Evolutionary conservation across 345 rosid species (phyloP), one percentile per base, ranked within the genome.

Genomic region (Cardiospermum halicacabum): DNA sequence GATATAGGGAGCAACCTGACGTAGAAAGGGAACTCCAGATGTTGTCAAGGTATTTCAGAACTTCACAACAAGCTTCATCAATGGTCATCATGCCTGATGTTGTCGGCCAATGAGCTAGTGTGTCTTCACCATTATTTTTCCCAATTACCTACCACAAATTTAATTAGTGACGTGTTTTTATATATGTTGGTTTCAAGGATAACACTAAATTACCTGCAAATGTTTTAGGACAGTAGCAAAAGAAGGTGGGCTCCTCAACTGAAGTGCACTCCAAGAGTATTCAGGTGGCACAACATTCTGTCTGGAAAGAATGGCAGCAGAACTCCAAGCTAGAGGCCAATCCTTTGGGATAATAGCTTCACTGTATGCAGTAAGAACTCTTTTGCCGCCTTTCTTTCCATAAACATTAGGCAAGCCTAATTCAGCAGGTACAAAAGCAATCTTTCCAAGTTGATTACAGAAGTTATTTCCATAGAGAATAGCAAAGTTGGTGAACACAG

Each of bases 311-410:
- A 87, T 87, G 60, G 98, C 96, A 74, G 83, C 77, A 61, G 79
- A 82, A 67, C 92, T 92, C 98, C 98, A 92, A 70, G 91, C 90
- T 64, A 92, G 80, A 76, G 98, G 96, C 96, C 98, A 92, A 75
- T 92, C 95, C 68, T 84, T 83, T 59, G 77, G 74, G 56, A 92
- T 67, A 72, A 92, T 78, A 56, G 88, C 95, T 72, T 89, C 84
- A 66, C 78, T 81, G 63, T 87, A 92, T 58, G 96, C 78, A 62
- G 96, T 76, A 72, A 92, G 95, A 69, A 87, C 86, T 79, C 89
- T 85, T 78, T 75, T 92, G 73, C 84, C 82, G 74, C 83, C 81
- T 77, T 77, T 79, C 64, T 73, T 79, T 37, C 89, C 88, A 68
- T 81, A 84, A 60, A 77, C 75, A 77, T 80, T 80, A 22, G 93